phyloP scores from a whole-genome alignment of 73 alveolate genomes.

The Chromera velia region DNA sequence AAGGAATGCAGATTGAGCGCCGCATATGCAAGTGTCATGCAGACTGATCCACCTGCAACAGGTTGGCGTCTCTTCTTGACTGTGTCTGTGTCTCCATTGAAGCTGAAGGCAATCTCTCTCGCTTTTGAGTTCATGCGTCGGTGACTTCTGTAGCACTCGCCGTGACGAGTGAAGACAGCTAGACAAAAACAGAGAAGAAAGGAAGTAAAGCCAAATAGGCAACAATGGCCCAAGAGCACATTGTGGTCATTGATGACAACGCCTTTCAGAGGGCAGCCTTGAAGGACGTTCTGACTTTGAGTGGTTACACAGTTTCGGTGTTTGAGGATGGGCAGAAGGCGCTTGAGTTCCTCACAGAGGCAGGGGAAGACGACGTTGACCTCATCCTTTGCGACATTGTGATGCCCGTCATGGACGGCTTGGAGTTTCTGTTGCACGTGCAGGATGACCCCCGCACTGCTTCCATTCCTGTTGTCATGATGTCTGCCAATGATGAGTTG shows the following conservation, averaged over 20 bases:
- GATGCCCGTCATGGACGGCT: slow-evolving; percentile 67
- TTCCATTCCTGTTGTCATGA: slow-evolving; percentile 70
- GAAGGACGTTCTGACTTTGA: slow-evolving; percentile 60
- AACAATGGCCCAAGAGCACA: too few species aligned
- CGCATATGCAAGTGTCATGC: too few species aligned
- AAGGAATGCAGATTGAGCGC: too few species aligned
- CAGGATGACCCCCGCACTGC: slow-evolving; percentile 54
- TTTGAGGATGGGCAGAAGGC: slow-evolving; percentile 37
- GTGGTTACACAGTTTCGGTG: slow-evolving; percentile 47
- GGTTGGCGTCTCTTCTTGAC: too few species aligned
- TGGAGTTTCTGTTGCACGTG: slow-evolving; percentile 63
- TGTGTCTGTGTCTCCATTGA: too few species aligned
- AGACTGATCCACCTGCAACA: too few species aligned
- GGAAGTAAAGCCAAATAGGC: too few species aligned
- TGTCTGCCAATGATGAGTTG: slow-evolving; percentile 65
- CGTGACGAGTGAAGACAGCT: too few species aligned
- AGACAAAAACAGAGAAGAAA: too few species aligned
- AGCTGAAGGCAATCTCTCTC: too few species aligned
- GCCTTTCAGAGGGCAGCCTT: slow-evolving; percentile 70
- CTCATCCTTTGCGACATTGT: slow-evolving; percentile 47
- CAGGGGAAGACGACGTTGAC: slow-evolving; percentile 6
- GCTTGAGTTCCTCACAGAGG: slow-evolving; percentile 24
- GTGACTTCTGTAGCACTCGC: too few species aligned
- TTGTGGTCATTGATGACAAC: slow-evolving; percentile 80
- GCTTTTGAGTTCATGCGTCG: too few species aligned